phyloP scores from a whole-genome alignment of 2,329 filamentous ascomycete species.

The Diaporthe sp. region DNA sequence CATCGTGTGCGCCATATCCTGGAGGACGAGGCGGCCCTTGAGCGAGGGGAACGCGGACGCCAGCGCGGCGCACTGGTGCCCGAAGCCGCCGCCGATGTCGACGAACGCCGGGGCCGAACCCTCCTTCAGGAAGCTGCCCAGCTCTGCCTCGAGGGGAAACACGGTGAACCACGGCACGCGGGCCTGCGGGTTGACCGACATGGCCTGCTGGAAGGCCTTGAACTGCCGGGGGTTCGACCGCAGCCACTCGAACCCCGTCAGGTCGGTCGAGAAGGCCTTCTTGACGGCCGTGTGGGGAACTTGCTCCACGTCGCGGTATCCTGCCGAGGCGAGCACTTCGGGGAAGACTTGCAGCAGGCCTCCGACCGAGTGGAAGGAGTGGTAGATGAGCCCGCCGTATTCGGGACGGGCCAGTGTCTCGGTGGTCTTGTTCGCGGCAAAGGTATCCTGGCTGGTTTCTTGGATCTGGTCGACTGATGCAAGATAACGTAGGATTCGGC shows the following conservation, averaged over 20 bases:
- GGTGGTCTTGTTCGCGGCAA: constrained; percentile 15
- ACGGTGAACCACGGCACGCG: constrained; percentile 44
- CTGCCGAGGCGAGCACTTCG: neutral
- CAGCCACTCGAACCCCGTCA: constrained; percentile 8
- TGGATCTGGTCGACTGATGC: constrained; percentile 13
- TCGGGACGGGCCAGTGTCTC: constrained; percentile 14
- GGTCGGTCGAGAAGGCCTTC: constrained; percentile 11
- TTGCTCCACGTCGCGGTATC: neutral
- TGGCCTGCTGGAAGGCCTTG: constrained; percentile 40
- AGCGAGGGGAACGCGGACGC: neutral
- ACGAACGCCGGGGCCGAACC: neutral
- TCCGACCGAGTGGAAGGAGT: constrained; percentile 6
- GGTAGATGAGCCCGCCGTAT: neutral
- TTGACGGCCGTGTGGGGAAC: neutral
- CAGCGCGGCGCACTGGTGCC: constrained; percentile 41
- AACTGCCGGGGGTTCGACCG: neutral
- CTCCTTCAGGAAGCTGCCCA: neutral
- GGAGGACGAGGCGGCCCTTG: constrained; percentile 25
- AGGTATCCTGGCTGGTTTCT: constrained; percentile 9
- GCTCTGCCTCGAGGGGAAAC: constrained; percentile 44
- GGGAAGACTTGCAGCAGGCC: neutral
- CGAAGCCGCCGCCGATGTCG: constrained; percentile 40
- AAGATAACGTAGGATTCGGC: constrained; percentile 16
- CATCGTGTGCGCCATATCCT: constrained; percentile 25
- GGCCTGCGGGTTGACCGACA: constrained; percentile 44